Conservation (phyloP, 176 grass and related monocot species). For the Echinochloa phyllopogon region DNA sequence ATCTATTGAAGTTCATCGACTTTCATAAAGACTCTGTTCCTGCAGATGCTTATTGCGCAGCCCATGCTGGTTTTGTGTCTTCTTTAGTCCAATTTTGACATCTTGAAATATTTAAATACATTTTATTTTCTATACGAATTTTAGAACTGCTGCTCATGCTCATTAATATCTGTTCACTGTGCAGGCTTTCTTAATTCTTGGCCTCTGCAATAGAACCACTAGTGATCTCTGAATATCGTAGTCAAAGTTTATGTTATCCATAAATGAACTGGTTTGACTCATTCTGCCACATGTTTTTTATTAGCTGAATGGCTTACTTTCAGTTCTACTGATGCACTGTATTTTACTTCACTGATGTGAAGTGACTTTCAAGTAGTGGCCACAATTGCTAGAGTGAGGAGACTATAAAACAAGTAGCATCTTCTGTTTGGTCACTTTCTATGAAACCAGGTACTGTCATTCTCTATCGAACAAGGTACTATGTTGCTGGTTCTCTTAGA, state of each 20-base stretch:
- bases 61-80: conserved; percentile 1
- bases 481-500: no score
- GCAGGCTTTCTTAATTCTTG: neutral
- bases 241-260: neutral
- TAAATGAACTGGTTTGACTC: neutral
- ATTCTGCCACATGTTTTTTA: neutral
- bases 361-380: no score
- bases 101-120: neutral
- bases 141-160: neutral
- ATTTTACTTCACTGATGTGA: neutral
- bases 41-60: conserved; percentile 33
- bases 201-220: neutral
- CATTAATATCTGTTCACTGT: neutral
- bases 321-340: neutral
- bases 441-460: no score
- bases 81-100: neutral
- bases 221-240: neutral
- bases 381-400: no score
- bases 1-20: conserved; percentile 33
- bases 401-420: no score
- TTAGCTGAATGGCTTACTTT: neutral
- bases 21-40: conserved; percentile 37
- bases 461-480: no score
- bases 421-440: no score
- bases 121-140: neutral